Conservation (phyloP, 1,284 basidiomycete genomes). For the Hypsizygus ulmarius region DNA sequence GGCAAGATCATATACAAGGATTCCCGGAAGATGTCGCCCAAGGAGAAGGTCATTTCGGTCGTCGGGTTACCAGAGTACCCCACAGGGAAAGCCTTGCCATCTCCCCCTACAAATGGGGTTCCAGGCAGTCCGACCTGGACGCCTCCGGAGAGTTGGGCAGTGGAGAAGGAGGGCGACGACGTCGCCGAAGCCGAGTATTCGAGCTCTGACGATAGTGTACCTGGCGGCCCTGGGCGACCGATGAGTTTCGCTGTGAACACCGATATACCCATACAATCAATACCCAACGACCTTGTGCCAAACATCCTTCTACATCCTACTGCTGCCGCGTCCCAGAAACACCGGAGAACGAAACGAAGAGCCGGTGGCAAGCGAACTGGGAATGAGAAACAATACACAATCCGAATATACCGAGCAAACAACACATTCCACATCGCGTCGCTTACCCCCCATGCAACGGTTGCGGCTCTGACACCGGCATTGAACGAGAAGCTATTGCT, state of each 20-base stretch:
- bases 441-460: constrained; percentile 66
- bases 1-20: constrained; percentile 23
- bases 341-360: background rate
- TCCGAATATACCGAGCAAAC: constrained; percentile 80
- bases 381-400: constrained; percentile 35
- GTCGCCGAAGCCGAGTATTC: constrained; percentile 38
- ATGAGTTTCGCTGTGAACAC: constrained; percentile 15
- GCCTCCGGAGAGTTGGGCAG: constrained; percentile 60
- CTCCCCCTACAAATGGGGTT: constrained; percentile 8
- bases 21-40: constrained; percentile 49
- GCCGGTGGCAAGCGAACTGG: constrained; percentile 1
- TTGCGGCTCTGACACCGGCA: constrained; percentile 63
- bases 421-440: constrained; percentile 72
- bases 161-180: constrained; percentile 43
- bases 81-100: constrained; percentile 11
- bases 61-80: constrained; percentile 8
- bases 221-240: constrained; percentile 13
- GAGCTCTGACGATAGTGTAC: constrained; percentile 43
- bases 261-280: constrained; percentile 7
- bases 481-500: constrained; percentile 59
- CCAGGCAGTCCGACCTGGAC: constrained; percentile 44
- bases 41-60: constrained; percentile 26
- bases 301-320: constrained; percentile 1
- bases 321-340: background rate
- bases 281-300: constrained; percentile 3